Base-by-base conservation (phyloP, 2,329 filamentous ascomycete genomes). In the Stemphylium lycopersici region DNA sequence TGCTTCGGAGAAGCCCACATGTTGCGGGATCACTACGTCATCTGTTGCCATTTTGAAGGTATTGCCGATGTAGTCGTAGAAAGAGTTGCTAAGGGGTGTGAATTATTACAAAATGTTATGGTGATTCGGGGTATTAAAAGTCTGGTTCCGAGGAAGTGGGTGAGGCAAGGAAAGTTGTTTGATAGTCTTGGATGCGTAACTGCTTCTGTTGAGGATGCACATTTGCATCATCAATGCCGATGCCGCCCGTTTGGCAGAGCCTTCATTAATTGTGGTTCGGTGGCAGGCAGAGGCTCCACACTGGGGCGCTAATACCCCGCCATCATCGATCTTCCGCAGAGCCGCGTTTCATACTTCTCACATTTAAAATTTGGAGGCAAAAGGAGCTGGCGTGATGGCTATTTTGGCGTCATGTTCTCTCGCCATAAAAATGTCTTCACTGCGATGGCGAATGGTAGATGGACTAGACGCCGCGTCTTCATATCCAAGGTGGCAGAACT, bases 1-100 rank as follows among this genome's bases (percentile, higher is more conserved):
- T 16, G 72, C 74, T 58, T 59, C 49, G 41, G 46, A 37, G 5
- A 67, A 50, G 18, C 59, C 38, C 6, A 48, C 48, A 48, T 58
- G 81, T 20, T 57, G 22, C 1, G 64, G 61, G 33, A 61, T 55
- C 34, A 20, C 22, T 8, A 56, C 22, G 55, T 63, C 58, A 31
- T 57, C 40, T 33, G 61, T 54, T 18, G 39, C 51, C 51, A 54
- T 54, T 20, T 13, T 44, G 24, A 5, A 12, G 11, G 11, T 31
- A 8, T 11, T 6, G 18, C 11, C 11, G 38, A 1, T 26, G 12
- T 29, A 4, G 16, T 22, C 3, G 12, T 38, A 16, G 26, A 8
- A 22, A 5, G 12, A 33, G 18, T 36, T 5, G 6, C 18, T 3
- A 16, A 36, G 18, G 6, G 8, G 3, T 16, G n/a, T 15, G 2